Evolutionary conservation across 2,329 filamentous ascomycete species (phyloP).

Genomic region (Coniella lustricola): DNA sequence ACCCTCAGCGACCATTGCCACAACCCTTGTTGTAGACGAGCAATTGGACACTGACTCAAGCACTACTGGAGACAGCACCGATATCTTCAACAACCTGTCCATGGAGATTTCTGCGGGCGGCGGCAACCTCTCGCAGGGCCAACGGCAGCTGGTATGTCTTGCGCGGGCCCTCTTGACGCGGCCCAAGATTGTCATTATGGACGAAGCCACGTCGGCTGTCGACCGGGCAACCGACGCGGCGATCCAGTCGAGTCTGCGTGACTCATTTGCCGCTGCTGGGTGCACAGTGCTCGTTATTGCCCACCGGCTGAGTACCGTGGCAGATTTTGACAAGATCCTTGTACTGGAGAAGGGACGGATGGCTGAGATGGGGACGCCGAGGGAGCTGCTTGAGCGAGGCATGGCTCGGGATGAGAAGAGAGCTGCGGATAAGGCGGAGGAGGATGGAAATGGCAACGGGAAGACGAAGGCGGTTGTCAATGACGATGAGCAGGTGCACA

Average conservation of each 20-base stretch:
- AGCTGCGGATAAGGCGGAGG: neutral
- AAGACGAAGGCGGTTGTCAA: neutral
- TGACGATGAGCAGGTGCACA: slow-evolving; percentile 10
- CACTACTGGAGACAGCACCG: slow-evolving; percentile 12
- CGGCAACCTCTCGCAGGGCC: slow-evolving; percentile 36
- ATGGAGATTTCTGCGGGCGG: slow-evolving; percentile 27
- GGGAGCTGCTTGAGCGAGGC: slow-evolving; percentile 32
- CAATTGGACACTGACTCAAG: neutral
- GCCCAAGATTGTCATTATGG: slow-evolving; percentile 34
- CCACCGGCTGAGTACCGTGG: slow-evolving; percentile 36
- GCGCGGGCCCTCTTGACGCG: slow-evolving; percentile 37
- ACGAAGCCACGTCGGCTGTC: slow-evolving; percentile 41
- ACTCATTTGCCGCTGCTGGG: slow-evolving; percentile 37
- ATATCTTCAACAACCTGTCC: slow-evolving; percentile 27
- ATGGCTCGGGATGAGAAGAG: slow-evolving; percentile 23
- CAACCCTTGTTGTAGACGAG: neutral
- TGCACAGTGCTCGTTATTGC: slow-evolving; percentile 46
- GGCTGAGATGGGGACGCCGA: slow-evolving; percentile 34
- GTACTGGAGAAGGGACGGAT: slow-evolving; percentile 42
- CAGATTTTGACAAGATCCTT: slow-evolving; percentile 43
- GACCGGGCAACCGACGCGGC: slow-evolving; percentile 50
- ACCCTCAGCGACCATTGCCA: slow-evolving; percentile 4
- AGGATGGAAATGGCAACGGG: neutral
- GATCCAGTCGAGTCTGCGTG: slow-evolving; percentile 49
- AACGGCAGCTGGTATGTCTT: slow-evolving; percentile 42